phyloP scores from a whole-genome alignment of 768 basidiomycete genomes.

The Cantharellus anzutake region DNA sequence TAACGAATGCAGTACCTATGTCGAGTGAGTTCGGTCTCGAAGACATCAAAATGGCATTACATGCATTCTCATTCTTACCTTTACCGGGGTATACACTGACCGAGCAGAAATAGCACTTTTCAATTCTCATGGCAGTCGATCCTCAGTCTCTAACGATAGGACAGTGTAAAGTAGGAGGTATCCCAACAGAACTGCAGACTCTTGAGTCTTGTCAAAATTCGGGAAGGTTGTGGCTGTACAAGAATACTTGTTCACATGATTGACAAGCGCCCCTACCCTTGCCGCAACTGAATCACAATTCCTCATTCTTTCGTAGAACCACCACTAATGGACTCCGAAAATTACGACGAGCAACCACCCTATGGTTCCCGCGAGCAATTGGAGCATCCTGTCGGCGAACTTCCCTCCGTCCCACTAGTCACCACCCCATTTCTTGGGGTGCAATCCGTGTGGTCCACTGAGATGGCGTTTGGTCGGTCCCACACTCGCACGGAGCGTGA shows the following conservation, averaged over 20 bases:
- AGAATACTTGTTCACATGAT: no score
- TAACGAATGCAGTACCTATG: slow-evolving; percentile 79
- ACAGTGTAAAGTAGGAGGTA: not conserved
- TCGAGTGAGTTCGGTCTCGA: not conserved
- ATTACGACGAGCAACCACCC: not conserved
- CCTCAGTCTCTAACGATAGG: not conserved
- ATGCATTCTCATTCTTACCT: slow-evolving; percentile 27
- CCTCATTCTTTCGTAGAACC: no score
- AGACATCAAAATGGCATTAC: no score
- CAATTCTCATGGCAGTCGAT: slow-evolving; percentile 53
- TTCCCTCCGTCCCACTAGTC: not conserved
- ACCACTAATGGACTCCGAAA: not conserved
- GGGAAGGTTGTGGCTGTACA: no score
- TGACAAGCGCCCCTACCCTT: no score
- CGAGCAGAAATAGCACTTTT: slow-evolving; percentile 98
- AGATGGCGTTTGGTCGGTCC: slow-evolving; percentile 4
- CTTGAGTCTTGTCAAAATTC: no score
- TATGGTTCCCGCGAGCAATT: not conserved
- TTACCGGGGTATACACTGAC: slow-evolving; percentile 94
- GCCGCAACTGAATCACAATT: no score
- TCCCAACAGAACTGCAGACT: no score
- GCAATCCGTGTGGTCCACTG: slow-evolving; percentile 3
- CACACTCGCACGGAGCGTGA: not conserved
- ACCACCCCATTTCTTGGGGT: not conserved
- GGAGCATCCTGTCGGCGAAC: not conserved